phyloP scores from a whole-genome alignment of 2,329 filamentous ascomycete species.

The Penicillium sp. region DNA sequence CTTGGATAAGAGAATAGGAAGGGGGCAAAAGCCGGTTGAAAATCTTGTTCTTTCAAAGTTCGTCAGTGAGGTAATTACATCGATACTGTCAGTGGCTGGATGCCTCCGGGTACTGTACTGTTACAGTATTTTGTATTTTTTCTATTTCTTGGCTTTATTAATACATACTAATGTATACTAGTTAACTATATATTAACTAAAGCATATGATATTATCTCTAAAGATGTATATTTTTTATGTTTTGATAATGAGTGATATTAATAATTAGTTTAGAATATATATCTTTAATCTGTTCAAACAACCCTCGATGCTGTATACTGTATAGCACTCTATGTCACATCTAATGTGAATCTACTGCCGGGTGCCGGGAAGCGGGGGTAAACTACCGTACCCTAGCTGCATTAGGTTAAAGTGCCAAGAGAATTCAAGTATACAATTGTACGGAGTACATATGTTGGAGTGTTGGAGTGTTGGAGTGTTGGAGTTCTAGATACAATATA shows the following conservation, averaged over 20 bases:
- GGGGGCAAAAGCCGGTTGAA: conserved; percentile 3
- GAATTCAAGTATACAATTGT: not conserved
- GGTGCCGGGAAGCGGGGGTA: not conserved
- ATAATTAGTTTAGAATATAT: not conserved
- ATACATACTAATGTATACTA: not conserved
- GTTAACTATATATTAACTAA: not conserved
- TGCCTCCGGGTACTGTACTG: not conserved
- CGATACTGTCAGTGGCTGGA: conserved; percentile 1
- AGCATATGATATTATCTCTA: no score
- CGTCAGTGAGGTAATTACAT: conserved; percentile 7
- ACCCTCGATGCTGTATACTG: not conserved
- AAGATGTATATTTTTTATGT: not conserved
- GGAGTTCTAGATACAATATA: not conserved
- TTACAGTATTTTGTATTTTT: not conserved
- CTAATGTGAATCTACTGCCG: not conserved
- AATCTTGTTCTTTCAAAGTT: conserved; percentile 9
- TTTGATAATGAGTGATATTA: not conserved
- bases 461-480: not conserved
- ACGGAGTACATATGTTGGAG: no score
- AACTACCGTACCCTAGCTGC: not conserved
- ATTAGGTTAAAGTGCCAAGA: not conserved
- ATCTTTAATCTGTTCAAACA: not conserved
- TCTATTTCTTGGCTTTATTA: not conserved
- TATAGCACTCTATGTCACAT: not conserved
- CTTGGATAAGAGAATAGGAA: not conserved